Conservation (phyloP, 2,329 filamentous ascomycete genomes). For the Aspergillus calidoustus region DNA sequence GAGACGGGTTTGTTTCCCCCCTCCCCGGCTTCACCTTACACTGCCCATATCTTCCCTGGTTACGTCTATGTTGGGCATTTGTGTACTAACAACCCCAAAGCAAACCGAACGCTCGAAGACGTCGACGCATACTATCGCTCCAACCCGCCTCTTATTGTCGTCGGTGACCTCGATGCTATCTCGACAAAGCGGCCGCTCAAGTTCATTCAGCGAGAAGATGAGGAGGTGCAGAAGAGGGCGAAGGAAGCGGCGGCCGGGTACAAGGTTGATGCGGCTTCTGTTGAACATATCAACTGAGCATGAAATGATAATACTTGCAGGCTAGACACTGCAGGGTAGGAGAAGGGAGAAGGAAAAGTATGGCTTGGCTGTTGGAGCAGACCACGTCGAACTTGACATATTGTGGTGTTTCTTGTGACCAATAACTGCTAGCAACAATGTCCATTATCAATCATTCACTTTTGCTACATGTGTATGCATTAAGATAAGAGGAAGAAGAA, state of each 20-base stretch:
- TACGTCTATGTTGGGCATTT: too few species aligned
- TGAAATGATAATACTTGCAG: too few species aligned
- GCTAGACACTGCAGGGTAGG: too few species aligned
- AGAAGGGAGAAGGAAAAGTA: not conserved
- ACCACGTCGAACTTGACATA: not conserved
- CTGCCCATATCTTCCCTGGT: not conserved
- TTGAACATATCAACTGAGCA: constrained; percentile 2
- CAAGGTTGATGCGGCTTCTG: constrained; percentile 3
- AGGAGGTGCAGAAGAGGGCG: constrained; percentile 12
- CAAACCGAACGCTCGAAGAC: constrained; percentile 37
- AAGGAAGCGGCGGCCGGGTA: constrained; percentile 1
- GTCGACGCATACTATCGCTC: constrained; percentile 45
- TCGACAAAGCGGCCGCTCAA: constrained; percentile 51
- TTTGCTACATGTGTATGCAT: constrained; percentile 2
- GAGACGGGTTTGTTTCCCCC: constrained; percentile 30
- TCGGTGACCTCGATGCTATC: constrained; percentile 54
- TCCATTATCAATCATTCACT: not conserved
- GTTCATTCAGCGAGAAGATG: constrained; percentile 39
- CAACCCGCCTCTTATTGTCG: constrained; percentile 50
- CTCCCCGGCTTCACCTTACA: not conserved
- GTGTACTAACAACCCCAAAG: constrained; percentile 10
- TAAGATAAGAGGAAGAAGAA: not conserved
- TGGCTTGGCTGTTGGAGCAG: not conserved
- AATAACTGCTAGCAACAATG: not conserved
- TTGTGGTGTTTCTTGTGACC: not conserved